Evolutionary conservation across 331 rosid genomes (phyloP).

Genomic region (Quercus phellos): DNA sequence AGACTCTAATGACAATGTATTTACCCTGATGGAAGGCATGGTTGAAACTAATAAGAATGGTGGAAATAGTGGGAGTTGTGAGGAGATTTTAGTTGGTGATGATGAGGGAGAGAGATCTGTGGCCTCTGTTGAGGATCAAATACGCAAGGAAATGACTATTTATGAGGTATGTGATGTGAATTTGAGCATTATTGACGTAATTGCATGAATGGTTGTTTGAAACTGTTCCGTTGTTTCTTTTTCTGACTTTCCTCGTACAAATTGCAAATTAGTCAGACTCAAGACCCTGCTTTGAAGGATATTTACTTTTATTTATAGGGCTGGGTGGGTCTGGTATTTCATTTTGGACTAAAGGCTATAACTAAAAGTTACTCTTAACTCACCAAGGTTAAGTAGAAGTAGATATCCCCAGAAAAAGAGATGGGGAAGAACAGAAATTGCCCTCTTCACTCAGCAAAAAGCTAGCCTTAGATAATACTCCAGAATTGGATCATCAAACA

Average conservation of each 20-base stretch:
- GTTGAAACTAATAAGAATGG: conserved; percentile 57
- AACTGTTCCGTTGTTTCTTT: background rate
- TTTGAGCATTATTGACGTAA: background rate
- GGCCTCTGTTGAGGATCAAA: conserved; percentile 83
- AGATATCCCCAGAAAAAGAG: background rate
- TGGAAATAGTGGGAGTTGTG: conserved; percentile 43
- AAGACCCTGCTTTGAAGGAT: background rate
- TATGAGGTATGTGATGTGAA: conserved; percentile 59
- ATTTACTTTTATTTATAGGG: background rate
- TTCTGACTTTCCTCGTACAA: background rate
- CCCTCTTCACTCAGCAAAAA: background rate
- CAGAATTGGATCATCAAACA: background rate
- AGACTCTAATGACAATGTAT: conserved; percentile 54
- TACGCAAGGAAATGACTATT: conserved; percentile 77
- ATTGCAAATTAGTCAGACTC: background rate
- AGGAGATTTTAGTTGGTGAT: conserved; percentile 74
- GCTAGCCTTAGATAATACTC: background rate
- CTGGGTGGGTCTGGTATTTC: background rate
- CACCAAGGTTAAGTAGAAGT: background rate
- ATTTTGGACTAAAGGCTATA: background rate
- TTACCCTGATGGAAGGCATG: conserved; percentile 59
- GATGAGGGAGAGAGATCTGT: conserved; percentile 83
- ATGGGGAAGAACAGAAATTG: background rate
- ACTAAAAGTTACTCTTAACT: background rate
- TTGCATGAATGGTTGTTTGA: background rate